Percentiles rank a stretch among this genome's conserved stretches.
Conservation (phyloP, 129 eudicot species). For the Saposhnikovia divaricata region DNA sequence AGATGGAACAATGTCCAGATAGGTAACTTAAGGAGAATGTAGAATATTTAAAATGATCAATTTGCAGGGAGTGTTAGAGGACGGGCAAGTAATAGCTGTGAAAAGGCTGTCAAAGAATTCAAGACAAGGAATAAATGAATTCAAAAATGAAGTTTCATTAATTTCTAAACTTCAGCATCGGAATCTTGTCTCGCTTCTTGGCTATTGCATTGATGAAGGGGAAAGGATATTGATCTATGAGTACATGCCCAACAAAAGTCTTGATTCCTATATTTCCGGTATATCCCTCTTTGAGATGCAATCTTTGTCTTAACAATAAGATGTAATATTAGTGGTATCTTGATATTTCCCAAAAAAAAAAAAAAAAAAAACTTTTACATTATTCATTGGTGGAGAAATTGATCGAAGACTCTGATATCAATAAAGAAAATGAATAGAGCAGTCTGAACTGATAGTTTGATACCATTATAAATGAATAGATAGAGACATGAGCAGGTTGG, state of each 20-base stretch:
- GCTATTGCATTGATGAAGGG: not conserved
- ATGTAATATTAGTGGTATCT: too few relatives aligned
- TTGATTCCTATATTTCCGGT: conserved; percentile 10
- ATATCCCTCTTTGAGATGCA: not conserved
- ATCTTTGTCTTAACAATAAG: not conserved
- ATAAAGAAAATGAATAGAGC: not conserved
- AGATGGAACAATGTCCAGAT: not conserved
- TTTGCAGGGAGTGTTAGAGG: conserved; percentile 12
- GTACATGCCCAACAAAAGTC: conserved; percentile 18
- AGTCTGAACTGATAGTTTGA: not conserved
- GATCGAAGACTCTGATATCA: not conserved
- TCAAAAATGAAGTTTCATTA: conserved; percentile 7
- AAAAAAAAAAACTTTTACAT: too few relatives aligned
- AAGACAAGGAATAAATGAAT: conserved; percentile 1
- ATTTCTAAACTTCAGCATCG: conserved; percentile 12
- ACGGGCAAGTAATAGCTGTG: conserved; percentile 7
- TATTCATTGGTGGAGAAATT: not conserved
- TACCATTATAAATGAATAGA: not conserved
- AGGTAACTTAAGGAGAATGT: not conserved
- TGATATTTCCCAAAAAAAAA: not conserved
- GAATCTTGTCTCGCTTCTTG: not conserved
- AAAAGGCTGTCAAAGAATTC: conserved; percentile 1
- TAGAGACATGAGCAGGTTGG: not conserved
- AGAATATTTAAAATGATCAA: not conserved
- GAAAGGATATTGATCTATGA: conserved; percentile 11